phyloP scores from a whole-genome alignment of 2,329 filamentous ascomycete species.

The Leptographium flavum region DNA sequence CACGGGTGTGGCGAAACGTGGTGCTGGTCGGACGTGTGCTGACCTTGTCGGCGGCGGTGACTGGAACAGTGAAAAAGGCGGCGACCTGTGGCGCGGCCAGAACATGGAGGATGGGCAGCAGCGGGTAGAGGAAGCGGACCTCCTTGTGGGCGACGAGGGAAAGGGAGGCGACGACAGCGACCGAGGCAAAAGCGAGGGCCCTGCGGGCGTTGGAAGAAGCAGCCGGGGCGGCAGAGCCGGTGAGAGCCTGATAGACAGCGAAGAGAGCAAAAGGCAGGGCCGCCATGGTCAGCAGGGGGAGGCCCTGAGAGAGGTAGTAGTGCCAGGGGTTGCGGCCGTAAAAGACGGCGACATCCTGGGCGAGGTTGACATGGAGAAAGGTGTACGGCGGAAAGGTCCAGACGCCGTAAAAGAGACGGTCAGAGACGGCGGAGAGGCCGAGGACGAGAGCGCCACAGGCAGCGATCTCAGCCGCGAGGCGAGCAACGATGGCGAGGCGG shows the following conservation, averaged over 20 bases:
- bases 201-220: slow-evolving; percentile 28
- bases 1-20: slow-evolving; percentile 32
- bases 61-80: slow-evolving; percentile 43
- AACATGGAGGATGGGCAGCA: slow-evolving; percentile 75
- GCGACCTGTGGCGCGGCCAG: slow-evolving; percentile 56
- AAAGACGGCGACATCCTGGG: slow-evolving; percentile 76
- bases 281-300: slow-evolving; percentile 76
- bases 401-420: slow-evolving; percentile 65
- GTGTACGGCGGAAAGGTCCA: slow-evolving; percentile 84
- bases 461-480: slow-evolving; percentile 47
- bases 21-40: slow-evolving; percentile 7
- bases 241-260: slow-evolving; percentile 42
- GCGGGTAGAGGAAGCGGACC: slow-evolving; percentile 88
- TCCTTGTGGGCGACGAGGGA: slow-evolving; percentile 89
- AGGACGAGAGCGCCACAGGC: slow-evolving; percentile 51
- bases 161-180: slow-evolving; percentile 46
- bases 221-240: background rate
- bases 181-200: slow-evolving; percentile 41
- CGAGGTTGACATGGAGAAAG: slow-evolving; percentile 84
- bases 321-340: slow-evolving; percentile 85
- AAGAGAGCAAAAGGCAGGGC: slow-evolving; percentile 60
- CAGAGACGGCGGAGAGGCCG: slow-evolving; percentile 48
- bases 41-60: slow-evolving; percentile 11
- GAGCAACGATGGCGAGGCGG: slow-evolving; percentile 20
- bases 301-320: slow-evolving; percentile 83